phyloP scores from a whole-genome alignment of 192 early-diverging fungal species.

The Tieghemiomyces parasiticus region DNA sequence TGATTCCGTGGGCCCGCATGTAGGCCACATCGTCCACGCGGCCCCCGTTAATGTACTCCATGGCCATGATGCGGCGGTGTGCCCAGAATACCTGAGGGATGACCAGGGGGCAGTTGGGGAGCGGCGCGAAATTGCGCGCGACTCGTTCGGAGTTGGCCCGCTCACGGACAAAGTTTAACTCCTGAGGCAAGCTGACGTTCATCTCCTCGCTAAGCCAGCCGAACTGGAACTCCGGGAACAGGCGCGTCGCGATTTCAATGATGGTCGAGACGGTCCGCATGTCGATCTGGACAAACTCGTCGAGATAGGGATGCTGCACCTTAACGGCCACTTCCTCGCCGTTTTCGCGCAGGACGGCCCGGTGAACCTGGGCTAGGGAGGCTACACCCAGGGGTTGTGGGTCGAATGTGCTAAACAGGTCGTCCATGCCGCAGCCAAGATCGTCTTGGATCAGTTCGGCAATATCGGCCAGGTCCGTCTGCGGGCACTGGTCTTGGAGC shows the following conservation, averaged over 20 bases:
- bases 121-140: slow-evolving; percentile 34
- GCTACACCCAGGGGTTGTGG: slow-evolving; percentile 78
- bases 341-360: slow-evolving; percentile 43
- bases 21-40: slow-evolving; percentile 69
- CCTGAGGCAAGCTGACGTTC: slow-evolving; percentile 63
- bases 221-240: slow-evolving; percentile 88
- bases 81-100: slow-evolving; percentile 76
- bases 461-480: slow-evolving; percentile 55
- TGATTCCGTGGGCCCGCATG: slow-evolving; percentile 51
- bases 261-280: slow-evolving; percentile 54
- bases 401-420: slow-evolving; percentile 68
- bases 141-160: slow-evolving; percentile 59
- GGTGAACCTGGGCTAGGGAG: slow-evolving; percentile 87
- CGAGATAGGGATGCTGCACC: slow-evolving; percentile 75
- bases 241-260: slow-evolving; percentile 40
- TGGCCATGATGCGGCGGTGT: slow-evolving; percentile 58
- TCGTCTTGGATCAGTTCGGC: slow-evolving; percentile 51
- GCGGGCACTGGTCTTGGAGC: slow-evolving; percentile 71
- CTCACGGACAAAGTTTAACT: slow-evolving; percentile 77
- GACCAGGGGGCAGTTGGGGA: slow-evolving; percentile 31
- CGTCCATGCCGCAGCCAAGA: slow-evolving; percentile 40
- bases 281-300: slow-evolving; percentile 63
- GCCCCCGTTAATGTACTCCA: slow-evolving; percentile 65
- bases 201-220: slow-evolving; percentile 83
- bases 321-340: slow-evolving; percentile 83